A percentile compares a stretch with the other conserved stretches of the same genome.
phyloP scores from a whole-genome alignment of 192 early-diverging fungal species.

The Coemansia sp. region DNA sequence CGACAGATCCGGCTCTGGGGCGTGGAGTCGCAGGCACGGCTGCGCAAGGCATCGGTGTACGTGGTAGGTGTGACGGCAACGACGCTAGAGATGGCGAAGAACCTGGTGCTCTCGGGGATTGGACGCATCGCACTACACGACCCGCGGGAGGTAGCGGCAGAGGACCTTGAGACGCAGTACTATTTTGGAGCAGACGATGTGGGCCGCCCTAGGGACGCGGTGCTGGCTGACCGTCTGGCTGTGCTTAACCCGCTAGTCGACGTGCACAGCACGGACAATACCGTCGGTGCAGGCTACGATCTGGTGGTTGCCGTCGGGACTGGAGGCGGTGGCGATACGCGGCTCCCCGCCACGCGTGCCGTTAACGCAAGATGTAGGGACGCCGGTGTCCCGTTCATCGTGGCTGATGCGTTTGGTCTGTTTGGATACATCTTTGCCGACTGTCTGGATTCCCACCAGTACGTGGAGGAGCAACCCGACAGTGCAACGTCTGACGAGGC shows the following conservation, averaged over 20 bases:
- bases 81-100: conserved; percentile 88
- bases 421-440: conserved; percentile 90
- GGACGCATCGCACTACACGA: conserved; percentile 76
- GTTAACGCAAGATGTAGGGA: conserved; percentile 62
- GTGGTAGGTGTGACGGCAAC: conserved; percentile 72
- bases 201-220: conserved; percentile 25
- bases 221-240: conserved; percentile 63
- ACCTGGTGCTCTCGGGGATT: conserved; percentile 87
- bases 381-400: conserved; percentile 58
- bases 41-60: conserved; percentile 76
- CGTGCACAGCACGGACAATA: conserved; percentile 73
- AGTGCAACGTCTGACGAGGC: not conserved
- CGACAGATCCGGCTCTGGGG: conserved; percentile 98
- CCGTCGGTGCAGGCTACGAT: conserved; percentile 63
- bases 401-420: conserved; percentile 68
- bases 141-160: conserved; percentile 56
- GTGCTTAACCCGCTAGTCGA: conserved; percentile 83
- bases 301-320: conserved; percentile 66
- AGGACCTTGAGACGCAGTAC: conserved; percentile 30
- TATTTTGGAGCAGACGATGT: conserved; percentile 21
- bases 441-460: conserved; percentile 40
- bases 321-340: not conserved
- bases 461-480: conserved; percentile 19
- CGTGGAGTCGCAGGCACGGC: conserved; percentile 85
- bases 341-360: conserved; percentile 1